phyloP scores from a whole-genome alignment of 1,284 basidiomycete genomes.

The Albatrellus sp. region DNA sequence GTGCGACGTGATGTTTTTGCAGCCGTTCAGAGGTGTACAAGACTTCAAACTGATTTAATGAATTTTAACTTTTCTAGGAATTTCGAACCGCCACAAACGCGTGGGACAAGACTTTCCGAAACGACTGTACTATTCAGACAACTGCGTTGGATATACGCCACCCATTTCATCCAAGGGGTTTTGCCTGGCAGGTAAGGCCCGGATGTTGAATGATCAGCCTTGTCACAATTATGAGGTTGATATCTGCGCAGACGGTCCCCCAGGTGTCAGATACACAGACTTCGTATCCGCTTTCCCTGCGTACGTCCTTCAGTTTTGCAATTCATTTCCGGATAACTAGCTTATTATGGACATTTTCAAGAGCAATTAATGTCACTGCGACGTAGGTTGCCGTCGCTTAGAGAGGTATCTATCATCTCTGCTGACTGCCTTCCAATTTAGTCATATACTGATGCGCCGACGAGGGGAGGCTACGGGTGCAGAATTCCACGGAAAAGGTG shows the following conservation, averaged over 20 bases:
- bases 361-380: conserved; percentile 60
- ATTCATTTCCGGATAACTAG: not conserved
- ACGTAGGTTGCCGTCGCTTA: conserved; percentile 26
- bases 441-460: conserved; percentile 51
- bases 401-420: not conserved
- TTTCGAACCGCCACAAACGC: too few species aligned
- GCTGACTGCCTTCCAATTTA: conserved; percentile 25
- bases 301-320: conserved; percentile 19
- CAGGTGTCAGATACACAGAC: conserved; percentile 56
- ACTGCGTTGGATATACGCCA: conserved; percentile 60
- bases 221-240: too few species aligned
- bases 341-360: conserved; percentile 11
- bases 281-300: conserved; percentile 58
- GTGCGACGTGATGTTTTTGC: too few species aligned
- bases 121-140: conserved; percentile 22
- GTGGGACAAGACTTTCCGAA: too few species aligned
- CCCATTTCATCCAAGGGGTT: conserved; percentile 50
- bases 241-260: conserved; percentile 30
- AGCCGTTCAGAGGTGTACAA: too few species aligned
- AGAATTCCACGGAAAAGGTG: conserved; percentile 62
- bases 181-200: conserved; percentile 43
- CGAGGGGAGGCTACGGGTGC: conserved; percentile 54
- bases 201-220: too few species aligned
- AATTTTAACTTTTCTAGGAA: too few species aligned
- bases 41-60: too few species aligned